Base-by-base conservation (phyloP, 352 stramenopile genomes). In the Phytophthora macrochlamydospora region DNA sequence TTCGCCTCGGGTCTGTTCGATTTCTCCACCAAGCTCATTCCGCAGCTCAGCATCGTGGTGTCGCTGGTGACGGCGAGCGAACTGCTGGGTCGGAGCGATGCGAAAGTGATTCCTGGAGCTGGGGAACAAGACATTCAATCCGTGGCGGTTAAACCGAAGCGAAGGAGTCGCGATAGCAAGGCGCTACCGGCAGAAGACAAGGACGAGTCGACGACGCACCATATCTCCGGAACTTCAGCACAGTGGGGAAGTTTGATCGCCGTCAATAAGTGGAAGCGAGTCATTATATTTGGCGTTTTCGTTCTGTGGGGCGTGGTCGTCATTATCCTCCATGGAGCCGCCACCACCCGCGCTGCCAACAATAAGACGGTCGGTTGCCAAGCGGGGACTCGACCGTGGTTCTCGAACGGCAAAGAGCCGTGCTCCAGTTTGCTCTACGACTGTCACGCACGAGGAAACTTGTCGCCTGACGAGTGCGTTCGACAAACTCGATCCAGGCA, bases 351-450 rank as follows among this genome's bases (percentile, higher is more conserved):
- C 3, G 65, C 59, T 42, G 46, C 59, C 14, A 58, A 60, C 32
- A 59, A 61, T 30, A 43, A 65, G n/a, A 50, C 67, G 12, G 11
- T 65, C 3, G 59, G 59, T 0, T 73, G 65, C 35, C 53, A 38
- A 8, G 44, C 65, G 6, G 24, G 57, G 8, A 65, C 65, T 9
- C 29, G 65, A 4, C 65, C 65, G 1, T 68, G 65, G 59, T 60
- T 69, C 8, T 64, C 65, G 3, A 68, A 60, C n/a, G 59, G 59
- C 12, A 73, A 73, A 18, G 54, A 73, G 18, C 54, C 59, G 3
- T 73, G 65, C 49, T 69, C 60, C 2, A 61, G 59, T 51, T 24
- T 73, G 8, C 59, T 73, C n/a, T 69, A 43, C 28, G 54, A 73
- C 54, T 73, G 65, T 28, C 24, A 58, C 4, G 30, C 30, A 18